Evolutionary conservation across 1,284 basidiomycete species (phyloP).

Genomic region (Cryptococcus amylolentus): DNA sequence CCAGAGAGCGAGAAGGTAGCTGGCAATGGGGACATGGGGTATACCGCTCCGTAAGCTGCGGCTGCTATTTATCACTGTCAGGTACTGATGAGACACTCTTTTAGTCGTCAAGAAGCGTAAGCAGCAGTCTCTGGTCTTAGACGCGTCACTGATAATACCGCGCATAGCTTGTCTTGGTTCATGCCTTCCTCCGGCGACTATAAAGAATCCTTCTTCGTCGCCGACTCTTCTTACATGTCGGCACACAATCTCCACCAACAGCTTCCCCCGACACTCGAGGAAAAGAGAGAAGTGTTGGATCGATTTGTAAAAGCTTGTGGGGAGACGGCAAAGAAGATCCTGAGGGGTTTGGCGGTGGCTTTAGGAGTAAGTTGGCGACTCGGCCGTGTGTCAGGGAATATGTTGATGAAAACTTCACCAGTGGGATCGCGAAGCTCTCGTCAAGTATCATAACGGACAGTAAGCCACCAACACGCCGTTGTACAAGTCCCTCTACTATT

Average conservation of each 20-base stretch:
- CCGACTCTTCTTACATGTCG: conserved; percentile 4
- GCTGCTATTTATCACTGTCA: background rate
- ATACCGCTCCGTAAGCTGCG: conserved; percentile 8
- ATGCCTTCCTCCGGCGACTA: conserved; percentile 7
- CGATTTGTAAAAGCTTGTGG: conserved; percentile 13
- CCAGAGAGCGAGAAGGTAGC: conserved; percentile 13
- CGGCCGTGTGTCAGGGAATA: conserved; percentile 15
- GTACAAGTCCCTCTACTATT: background rate
- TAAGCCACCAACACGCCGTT: background rate
- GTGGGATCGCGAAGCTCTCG: conserved; percentile 4
- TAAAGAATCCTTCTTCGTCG: conserved; percentile 14
- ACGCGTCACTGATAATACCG: background rate
- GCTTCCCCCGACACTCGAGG: conserved; percentile 16
- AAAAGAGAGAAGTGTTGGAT: conserved; percentile 8
- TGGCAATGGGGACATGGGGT: conserved; percentile 17
- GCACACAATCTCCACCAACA: conserved; percentile 10
- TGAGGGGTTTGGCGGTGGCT: conserved; percentile 13
- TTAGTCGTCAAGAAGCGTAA: conserved; percentile 3
- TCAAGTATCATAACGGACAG: conserved; percentile 8
- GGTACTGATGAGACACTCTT: background rate
- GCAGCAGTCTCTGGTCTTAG: background rate
- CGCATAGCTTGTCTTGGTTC: conserved; percentile 17
- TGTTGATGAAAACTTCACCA: conserved; percentile 1
- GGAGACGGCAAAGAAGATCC: conserved; percentile 11
- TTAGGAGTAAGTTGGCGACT: conserved; percentile 17